Percentiles rank a stretch among this genome's conserved stretches.
These are phyloP conservation scores for Buddleja alternifolia DNA, from an alignment of 257 asterid genomes.

Conservation along the genomic window DNA sequence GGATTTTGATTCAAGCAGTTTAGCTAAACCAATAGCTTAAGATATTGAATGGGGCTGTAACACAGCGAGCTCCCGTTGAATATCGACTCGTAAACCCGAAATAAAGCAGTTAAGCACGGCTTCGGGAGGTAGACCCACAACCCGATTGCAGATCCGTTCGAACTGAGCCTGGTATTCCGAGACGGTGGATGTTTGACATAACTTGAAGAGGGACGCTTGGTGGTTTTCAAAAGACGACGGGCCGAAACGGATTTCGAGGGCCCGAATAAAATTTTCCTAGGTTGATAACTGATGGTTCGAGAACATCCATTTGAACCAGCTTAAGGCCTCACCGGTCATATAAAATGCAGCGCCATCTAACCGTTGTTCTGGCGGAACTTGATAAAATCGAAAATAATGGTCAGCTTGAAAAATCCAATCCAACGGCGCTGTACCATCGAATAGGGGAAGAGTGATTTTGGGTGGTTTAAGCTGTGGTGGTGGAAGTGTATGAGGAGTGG, in stretches of 20 bases:
- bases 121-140: not conserved
- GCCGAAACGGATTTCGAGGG: not conserved
- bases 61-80: not conserved
- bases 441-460: too few species aligned
- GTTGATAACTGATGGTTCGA: too few species aligned
- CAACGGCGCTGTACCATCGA: too few species aligned
- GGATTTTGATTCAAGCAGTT: not conserved
- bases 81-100: not conserved
- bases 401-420: too few species aligned
- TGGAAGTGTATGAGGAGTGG: too few species aligned
- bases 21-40: not conserved
- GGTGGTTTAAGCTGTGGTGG: too few species aligned
- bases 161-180: not conserved
- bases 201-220: not conserved
- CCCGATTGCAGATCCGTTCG: not conserved
- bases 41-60: not conserved
- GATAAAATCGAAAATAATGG: too few species aligned
- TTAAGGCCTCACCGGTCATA: too few species aligned
- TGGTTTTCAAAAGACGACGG: not conserved
- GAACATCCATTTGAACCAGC: too few species aligned
- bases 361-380: too few species aligned
- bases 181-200: not conserved
- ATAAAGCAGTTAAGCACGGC: too few species aligned
- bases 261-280: not conserved
- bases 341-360: too few species aligned